phyloP scores from a whole-genome alignment of 1,284 basidiomycete species.

The Rhodotorula glutinis region DNA sequence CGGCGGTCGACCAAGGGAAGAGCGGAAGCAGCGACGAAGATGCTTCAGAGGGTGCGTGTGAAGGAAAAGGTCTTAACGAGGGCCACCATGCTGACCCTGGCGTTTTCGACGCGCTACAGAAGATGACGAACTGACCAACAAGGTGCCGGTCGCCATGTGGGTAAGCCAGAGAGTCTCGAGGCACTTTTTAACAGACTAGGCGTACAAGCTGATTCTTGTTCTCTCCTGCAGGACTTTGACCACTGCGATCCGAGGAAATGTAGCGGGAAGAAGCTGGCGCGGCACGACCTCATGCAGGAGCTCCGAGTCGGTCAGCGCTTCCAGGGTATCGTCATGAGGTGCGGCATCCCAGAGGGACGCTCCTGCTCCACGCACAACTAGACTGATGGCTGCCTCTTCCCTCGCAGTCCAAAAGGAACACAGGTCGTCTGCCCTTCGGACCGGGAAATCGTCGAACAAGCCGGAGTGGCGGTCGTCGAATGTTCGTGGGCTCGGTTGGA shows the following conservation, averaged over 20 bases:
- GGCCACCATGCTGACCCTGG: no score
- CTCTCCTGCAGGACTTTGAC: conserved; percentile 74
- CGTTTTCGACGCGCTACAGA: not conserved
- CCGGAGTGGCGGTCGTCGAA: conserved; percentile 90
- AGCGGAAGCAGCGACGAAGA: not conserved
- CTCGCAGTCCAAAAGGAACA: conserved; percentile 76
- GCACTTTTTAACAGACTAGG: no score
- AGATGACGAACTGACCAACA: conserved; percentile 18
- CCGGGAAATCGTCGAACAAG: conserved; percentile 68
- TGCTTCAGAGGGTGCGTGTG: conserved; percentile 1
- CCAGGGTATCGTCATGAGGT: conserved; percentile 90
- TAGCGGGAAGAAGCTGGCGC: conserved; percentile 87
- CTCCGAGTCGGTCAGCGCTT: conserved; percentile 82
- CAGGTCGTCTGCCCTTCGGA: conserved; percentile 79
- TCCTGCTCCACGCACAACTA: no score
- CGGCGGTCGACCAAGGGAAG: conserved; percentile 34
- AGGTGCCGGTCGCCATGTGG: conserved; percentile 40
- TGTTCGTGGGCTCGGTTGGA: conserved; percentile 95
- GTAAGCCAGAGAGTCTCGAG: conserved; percentile 15
- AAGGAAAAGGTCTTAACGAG: no score
- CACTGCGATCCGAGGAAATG: conserved; percentile 95
- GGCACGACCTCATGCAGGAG: conserved; percentile 79
- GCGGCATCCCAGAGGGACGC: conserved; percentile 49
- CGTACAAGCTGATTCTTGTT: not conserved
- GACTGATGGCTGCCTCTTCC: not conserved